Percentiles rank a stretch among this genome's conserved stretches.
Evolutionary conservation across 768 basidiomycete species (phyloP).

Genomic region (Amanita pallidorosea): DNA sequence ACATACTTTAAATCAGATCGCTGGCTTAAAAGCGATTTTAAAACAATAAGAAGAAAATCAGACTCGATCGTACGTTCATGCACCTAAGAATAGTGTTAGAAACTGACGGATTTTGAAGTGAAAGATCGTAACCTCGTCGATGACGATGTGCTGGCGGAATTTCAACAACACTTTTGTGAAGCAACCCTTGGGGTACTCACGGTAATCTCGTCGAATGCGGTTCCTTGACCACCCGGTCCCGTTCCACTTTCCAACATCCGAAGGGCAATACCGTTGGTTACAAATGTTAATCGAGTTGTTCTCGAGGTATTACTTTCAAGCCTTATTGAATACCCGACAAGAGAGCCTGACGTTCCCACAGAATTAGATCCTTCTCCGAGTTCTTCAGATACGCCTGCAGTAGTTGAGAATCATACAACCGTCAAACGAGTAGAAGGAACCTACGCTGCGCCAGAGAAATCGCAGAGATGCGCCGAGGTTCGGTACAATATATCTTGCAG

Average conservation of each 20-base stretch:
- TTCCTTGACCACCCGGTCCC: conserved; percentile 57
- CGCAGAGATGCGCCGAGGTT: conserved; percentile 91
- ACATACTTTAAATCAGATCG: conserved; percentile 77
- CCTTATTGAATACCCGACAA: conserved; percentile 92
- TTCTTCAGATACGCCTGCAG: conserved; percentile 69
- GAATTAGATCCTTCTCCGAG: conserved; percentile 75
- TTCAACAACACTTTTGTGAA: conserved; percentile 1
- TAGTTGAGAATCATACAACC: background rate
- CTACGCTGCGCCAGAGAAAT: conserved; percentile 85
- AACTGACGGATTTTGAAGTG: background rate
- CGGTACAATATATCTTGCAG: conserved; percentile 92
- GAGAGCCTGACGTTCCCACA: conserved; percentile 65
- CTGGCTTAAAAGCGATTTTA: conserved; percentile 71
- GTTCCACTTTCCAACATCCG: conserved; percentile 92
- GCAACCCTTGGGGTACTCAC: conserved; percentile 28
- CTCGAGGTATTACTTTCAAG: conserved; percentile 79
- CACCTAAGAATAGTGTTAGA: conserved; percentile 33
- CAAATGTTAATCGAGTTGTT: conserved; percentile 72
- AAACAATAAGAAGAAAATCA: conserved; percentile 90
- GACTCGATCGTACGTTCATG: conserved; percentile 97
- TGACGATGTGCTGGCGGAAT: conserved; percentile 71
- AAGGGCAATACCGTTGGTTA: conserved; percentile 91
- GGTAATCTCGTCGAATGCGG: conserved; percentile 91
- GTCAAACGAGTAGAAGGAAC: conserved; percentile 8
- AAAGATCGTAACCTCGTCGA: conserved; percentile 63